Evolutionary conservation across 2,329 filamentous ascomycete genomes (phyloP).

Genomic region (Colletotrichum neosansevieriae): DNA sequence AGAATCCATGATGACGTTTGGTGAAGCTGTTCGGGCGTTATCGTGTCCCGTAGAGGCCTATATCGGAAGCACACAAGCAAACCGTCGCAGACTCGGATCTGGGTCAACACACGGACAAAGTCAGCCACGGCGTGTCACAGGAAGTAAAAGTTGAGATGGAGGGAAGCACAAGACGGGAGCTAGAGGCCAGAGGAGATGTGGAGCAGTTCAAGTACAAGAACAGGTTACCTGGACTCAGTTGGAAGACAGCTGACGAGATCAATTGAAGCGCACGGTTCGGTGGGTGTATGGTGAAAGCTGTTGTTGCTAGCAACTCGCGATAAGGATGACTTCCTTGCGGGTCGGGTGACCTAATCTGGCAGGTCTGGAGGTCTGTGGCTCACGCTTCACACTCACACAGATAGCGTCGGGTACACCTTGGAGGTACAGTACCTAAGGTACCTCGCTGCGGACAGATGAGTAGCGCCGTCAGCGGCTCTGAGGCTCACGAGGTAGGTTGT

Average conservation of each 20-base stretch:
- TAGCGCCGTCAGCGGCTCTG: conserved; percentile 8
- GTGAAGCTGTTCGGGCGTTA: conserved; percentile 18
- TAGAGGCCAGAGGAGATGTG: conserved; percentile 4
- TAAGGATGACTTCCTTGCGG: conserved; percentile 37
- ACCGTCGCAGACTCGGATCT: conserved; percentile 35
- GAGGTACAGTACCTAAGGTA: conserved; percentile 3
- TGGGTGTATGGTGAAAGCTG: conserved; percentile 37
- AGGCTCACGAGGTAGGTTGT: too few species aligned
- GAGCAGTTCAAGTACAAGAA: conserved; percentile 24
- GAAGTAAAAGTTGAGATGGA: conserved; percentile 17
- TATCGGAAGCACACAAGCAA: conserved; percentile 32
- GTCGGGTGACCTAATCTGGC: conserved; percentile 41
- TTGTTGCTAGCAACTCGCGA: conserved; percentile 40
- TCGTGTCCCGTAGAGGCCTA: conserved; percentile 10
- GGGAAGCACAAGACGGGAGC: not conserved
- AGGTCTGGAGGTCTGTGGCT: conserved; percentile 39
- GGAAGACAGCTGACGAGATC: conserved; percentile 40
- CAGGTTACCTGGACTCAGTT: conserved; percentile 34
- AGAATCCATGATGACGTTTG: conserved; percentile 50
- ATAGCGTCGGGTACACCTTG: conserved; percentile 22
- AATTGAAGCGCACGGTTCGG: conserved; percentile 37
- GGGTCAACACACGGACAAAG: conserved; percentile 36
- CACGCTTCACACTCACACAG: conserved; percentile 8
- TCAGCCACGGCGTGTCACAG: conserved; percentile 33
- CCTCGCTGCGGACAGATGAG: not conserved